These are phyloP conservation scores for Lichtheimia ornata DNA, from an alignment of 371 early-diverging fungal genomes.

Conservation along the genomic window DNA sequence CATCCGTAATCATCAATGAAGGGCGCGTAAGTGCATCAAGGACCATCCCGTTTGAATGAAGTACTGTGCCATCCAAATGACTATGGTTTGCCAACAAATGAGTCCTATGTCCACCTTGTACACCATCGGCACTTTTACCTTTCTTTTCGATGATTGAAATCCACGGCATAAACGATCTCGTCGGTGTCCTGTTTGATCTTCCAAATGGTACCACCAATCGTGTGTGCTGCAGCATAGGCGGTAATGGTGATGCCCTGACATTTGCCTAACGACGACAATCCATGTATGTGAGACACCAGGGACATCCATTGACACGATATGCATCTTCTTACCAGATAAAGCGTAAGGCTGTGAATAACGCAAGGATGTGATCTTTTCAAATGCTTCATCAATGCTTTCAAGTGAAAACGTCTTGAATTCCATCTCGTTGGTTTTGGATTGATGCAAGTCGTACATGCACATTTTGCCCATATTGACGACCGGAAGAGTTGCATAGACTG, in stretches of 20 bases:
- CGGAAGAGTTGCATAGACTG: conserved; percentile 93
- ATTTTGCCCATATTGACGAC: conserved; percentile 93
- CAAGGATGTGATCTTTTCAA: conserved; percentile 81
- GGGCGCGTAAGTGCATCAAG: conserved; percentile 77
- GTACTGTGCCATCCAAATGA: conserved; percentile 83
- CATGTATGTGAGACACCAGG: not conserved
- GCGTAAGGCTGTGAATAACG: conserved; percentile 91
- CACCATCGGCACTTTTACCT: conserved; percentile 46
- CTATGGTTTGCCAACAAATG: conserved; percentile 30
- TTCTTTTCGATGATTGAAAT: conserved; percentile 96
- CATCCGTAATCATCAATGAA: conserved; percentile 90
- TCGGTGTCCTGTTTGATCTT: conserved; percentile 94
- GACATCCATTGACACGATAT: not conserved
- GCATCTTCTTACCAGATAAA: conserved; percentile 49
- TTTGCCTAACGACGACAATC: conserved; percentile 52
- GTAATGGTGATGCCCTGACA: conserved; percentile 88
- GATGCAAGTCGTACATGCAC: conserved; percentile 78
- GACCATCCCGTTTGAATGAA: conserved; percentile 74
- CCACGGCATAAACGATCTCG: conserved; percentile 93
- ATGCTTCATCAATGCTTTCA: conserved; percentile 81
- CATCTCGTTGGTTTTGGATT: conserved; percentile 67
- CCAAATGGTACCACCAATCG: conserved; percentile 98
- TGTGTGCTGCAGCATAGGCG: conserved; percentile 95
- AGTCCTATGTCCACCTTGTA: not conserved
- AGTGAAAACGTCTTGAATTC: conserved; percentile 74